Evolutionary conservation across 2,329 filamentous ascomycete species (phyloP), one percentile per base, ranked within the genome.

Genomic region (Volutella citrinella): DNA sequence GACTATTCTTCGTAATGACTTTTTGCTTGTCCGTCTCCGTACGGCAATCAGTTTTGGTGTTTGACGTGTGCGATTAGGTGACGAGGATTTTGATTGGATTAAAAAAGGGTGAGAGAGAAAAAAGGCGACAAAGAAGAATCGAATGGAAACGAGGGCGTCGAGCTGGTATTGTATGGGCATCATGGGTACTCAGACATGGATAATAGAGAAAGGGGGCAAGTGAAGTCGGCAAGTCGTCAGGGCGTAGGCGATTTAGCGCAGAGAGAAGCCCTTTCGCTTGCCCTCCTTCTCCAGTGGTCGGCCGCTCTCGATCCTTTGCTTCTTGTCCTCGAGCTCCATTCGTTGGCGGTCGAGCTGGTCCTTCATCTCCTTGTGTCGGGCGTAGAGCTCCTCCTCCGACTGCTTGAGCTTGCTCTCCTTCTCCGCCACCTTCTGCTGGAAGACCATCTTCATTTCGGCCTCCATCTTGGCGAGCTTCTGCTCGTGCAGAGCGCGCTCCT

Each of bases 401-500:
- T 97, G 93, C 74, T 95, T 95, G 64, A 98, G 76, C 73, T 98
- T 98, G 80, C 88, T 95, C 72, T 98, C 93, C 77, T 98, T 98
- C 69, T 98, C 93, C 50, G 88, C 82, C 19, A 98, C 93, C 84
- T 98, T 98, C 66, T 98, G 93, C 68, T 97, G 93, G 88, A 98
- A 98, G 53, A 98, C 93, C 87, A 96, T 95, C 87, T 98, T 98
- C 93, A 98, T 98, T 69, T 98, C 93, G 59, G 89, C 82, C 70
- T 98, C 93, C 93, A 98, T 98, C 87, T 98, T 98, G 67, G 91
- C 88, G 55, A 98, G 87, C 78, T 98, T 98, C 78, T 96, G 90
- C 72, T 98, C 93, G 78, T 98, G 93, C 53, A 98, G 77, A 47
- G 87, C 84, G 57, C 93, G 88, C 76, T 98, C 93, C 72, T 98